Evolutionary conservation across 164 flowering plant genomes (phyloP).

Genomic region (Aristolochia californica): DNA sequence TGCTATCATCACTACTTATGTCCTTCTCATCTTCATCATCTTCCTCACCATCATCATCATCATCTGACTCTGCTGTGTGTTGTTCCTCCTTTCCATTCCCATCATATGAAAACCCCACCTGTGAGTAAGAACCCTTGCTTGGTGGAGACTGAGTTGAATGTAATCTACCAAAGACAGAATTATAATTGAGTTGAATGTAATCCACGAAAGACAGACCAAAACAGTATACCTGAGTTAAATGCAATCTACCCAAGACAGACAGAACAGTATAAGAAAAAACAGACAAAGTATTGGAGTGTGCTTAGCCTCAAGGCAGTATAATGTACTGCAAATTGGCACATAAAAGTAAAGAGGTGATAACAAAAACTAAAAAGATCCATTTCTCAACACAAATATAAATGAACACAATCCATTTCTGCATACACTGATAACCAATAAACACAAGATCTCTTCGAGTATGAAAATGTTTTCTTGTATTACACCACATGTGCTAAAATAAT

Average conservation of each 20-base stretch:
- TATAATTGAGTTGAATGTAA: too few species aligned
- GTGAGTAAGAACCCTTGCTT: slow-evolving; percentile 88
- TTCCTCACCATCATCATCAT: slow-evolving; percentile 71
- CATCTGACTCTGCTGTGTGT: slow-evolving; percentile 50
- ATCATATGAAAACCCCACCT: slow-evolving; percentile 93
- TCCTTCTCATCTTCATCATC: slow-evolving; percentile 82
- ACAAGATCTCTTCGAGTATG: too few species aligned
- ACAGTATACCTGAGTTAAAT: too few species aligned
- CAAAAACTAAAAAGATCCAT: too few species aligned
- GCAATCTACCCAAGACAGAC: too few species aligned
- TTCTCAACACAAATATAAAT: too few species aligned
- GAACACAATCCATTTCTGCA: too few species aligned
- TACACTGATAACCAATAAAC: too few species aligned
- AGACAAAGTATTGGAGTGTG: not conserved
- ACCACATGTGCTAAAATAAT: too few species aligned
- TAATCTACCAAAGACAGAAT: slow-evolving; percentile 28
- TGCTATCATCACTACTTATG: slow-evolving; percentile 88
- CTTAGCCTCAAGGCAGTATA: not conserved
- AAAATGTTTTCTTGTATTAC: too few species aligned
- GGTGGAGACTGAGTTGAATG: slow-evolving; percentile 49
- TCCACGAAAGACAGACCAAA: too few species aligned
- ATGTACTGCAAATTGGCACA: not conserved
- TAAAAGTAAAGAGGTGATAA: too few species aligned
- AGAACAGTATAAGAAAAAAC: slow-evolving; percentile 1
- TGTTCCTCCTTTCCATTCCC: slow-evolving; percentile 64